A percentile compares a stretch with the other conserved stretches of the same genome.
These are phyloP conservation scores for Pestalotiopsis sp. DNA, from an alignment of 2,329 filamentous ascomycete genomes.

Conservation along the genomic window DNA sequence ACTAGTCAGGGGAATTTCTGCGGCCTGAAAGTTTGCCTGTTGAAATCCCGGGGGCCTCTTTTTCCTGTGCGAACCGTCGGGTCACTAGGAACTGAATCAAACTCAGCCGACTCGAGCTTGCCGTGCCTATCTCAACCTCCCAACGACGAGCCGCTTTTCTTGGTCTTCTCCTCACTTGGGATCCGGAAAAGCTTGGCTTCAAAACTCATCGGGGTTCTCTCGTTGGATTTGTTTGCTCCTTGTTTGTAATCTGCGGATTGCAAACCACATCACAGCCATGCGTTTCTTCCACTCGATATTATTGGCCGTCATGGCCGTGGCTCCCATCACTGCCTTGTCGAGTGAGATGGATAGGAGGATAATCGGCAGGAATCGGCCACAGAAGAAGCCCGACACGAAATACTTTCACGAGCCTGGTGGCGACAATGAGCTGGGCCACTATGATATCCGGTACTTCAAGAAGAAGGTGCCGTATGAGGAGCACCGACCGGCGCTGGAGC, in stretches of 20 bases:
- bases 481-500: conserved; percentile 63
- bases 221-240: not conserved
- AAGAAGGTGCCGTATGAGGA: conserved; percentile 64
- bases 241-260: not conserved
- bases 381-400: conserved; percentile 42
- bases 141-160: not conserved
- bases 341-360: conserved; percentile 1
- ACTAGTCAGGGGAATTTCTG: not conserved
- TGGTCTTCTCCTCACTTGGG: not conserved
- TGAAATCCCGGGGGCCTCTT: not conserved
- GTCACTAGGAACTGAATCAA: not conserved
- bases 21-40: not conserved
- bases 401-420: conserved; percentile 68
- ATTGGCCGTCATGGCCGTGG: conserved; percentile 2
- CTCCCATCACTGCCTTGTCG: conserved; percentile 1
- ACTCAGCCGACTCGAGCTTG: not conserved
- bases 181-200: not conserved
- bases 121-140: not conserved
- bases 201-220: not conserved
- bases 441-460: conserved; percentile 71
- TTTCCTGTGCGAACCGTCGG: not conserved
- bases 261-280: not conserved
- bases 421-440: conserved; percentile 65
- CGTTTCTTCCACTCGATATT: conserved; percentile 11
- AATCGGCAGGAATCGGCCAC: not conserved